A percentile compares a stretch with the other conserved stretches of the same genome.
phyloP scores from a whole-genome alignment of 768 basidiomycete species.

The Clathrus columnatus region DNA sequence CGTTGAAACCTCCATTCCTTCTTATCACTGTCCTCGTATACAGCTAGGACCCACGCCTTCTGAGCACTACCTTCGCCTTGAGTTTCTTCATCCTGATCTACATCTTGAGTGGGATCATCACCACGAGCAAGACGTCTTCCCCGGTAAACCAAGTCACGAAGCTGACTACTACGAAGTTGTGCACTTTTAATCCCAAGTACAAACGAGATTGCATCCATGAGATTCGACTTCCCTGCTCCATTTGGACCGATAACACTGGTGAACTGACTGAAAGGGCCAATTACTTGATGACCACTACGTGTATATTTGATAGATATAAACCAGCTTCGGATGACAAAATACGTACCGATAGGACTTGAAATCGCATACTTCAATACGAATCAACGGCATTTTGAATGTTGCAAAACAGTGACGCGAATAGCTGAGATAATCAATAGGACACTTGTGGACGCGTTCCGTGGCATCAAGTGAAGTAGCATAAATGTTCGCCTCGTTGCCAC shows the following conservation, averaged over 20 bases:
- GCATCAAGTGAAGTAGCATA: too few species aligned
- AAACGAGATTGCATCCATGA: constrained; percentile 99
- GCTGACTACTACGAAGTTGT: constrained; percentile 84
- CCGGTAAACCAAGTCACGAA: constrained; percentile 94
- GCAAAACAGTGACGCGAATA: neutral
- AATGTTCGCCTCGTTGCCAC: too few species aligned
- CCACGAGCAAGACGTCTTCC: constrained; percentile 61
- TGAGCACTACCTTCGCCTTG: constrained; percentile 79
- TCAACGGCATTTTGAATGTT: constrained; percentile 52
- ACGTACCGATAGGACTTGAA: constrained; percentile 89
- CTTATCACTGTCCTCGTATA: constrained; percentile 65
- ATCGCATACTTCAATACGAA: constrained; percentile 85
- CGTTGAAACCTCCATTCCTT: constrained; percentile 89
- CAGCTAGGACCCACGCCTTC: constrained; percentile 93
- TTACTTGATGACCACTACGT: constrained; percentile 65
- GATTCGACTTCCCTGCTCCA: constrained; percentile 97
- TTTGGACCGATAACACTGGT: constrained; percentile 97
- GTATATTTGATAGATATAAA: neutral
- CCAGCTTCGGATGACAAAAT: neutral
- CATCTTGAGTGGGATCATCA: constrained; percentile 33
- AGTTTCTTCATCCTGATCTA: constrained; percentile 40
- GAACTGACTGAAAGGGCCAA: constrained; percentile 89
- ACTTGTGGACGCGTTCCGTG: too few species aligned
- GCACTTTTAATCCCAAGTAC: constrained; percentile 94
- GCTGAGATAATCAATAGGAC: too few species aligned